Percentiles rank a stretch among this genome's conserved stretches.
These are phyloP conservation scores for Pistacia integerrima DNA, from an alignment of 345 rosid species.

Conservation along the genomic window DNA sequence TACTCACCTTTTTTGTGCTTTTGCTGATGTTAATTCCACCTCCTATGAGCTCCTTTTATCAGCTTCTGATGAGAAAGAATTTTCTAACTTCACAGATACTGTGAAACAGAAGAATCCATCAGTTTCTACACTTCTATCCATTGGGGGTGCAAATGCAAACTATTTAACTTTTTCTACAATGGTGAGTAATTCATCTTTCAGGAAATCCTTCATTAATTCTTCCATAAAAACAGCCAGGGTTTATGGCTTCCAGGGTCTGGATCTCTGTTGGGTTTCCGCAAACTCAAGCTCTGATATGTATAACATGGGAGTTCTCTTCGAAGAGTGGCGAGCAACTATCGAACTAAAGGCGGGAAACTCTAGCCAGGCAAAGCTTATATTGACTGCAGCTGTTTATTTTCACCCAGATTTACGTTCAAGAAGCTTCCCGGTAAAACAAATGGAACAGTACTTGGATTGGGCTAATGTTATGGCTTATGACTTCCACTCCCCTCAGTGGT, in stretches of 20 bases:
- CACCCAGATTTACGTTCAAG: background rate
- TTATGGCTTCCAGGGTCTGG: slow-evolving; percentile 22
- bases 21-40: slow-evolving; percentile 27
- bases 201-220: slow-evolving; percentile 12
- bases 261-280: background rate
- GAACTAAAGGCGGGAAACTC: slow-evolving; percentile 5
- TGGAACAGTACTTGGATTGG: slow-evolving; percentile 30
- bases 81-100: background rate
- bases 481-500: slow-evolving; percentile 5
- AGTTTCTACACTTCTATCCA: slow-evolving; percentile 25
- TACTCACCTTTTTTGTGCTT: slow-evolving; percentile 38
- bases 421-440: slow-evolving; percentile 26
- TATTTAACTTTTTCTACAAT: background rate
- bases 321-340: slow-evolving; percentile 8
- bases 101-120: slow-evolving; percentile 29
- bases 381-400: slow-evolving; percentile 19
- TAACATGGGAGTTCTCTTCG: background rate
- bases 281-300: background rate
- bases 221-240: slow-evolving; percentile 22
- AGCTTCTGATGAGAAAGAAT: background rate
- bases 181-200: slow-evolving; percentile 14
- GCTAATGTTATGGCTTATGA: slow-evolving; percentile 18
- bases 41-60: slow-evolving; percentile 20
- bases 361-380: background rate
- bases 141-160: slow-evolving; percentile 12